Evolutionary conservation across 495 filamentous ascomycete species (phyloP).

Genomic region (Penicillium bialowiezense): DNA sequence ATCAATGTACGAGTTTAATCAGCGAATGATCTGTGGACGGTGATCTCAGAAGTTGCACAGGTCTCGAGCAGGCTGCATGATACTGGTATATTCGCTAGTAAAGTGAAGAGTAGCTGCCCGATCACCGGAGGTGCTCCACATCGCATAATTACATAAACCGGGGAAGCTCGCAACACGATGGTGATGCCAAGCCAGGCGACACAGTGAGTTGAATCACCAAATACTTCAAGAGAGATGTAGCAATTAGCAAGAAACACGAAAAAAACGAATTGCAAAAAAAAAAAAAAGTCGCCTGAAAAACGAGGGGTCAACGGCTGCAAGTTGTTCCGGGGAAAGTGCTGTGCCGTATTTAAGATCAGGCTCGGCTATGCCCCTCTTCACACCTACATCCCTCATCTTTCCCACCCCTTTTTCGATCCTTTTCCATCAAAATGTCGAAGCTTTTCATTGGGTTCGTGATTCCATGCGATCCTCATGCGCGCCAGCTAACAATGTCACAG

Average conservation of each 20-base stretch:
- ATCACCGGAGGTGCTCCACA: no score
- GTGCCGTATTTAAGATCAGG: constrained; percentile 8
- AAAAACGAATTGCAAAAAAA: not conserved
- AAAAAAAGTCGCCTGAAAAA: constrained; percentile 7
- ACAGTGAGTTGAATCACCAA: no score
- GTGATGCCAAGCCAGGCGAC: no score
- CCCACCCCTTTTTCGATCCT: not conserved
- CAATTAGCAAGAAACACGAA: not conserved
- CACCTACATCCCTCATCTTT: not conserved
- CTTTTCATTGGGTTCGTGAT: constrained; percentile 10
- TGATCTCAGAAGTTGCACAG: no score
- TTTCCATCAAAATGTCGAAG: constrained; percentile 11
- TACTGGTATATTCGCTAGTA: no score
- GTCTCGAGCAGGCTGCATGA: no score
- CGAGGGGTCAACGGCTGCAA: constrained; percentile 2
- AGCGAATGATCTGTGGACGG: no score
- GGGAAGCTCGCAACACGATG: no score
- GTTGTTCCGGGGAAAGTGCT: constrained; percentile 5
- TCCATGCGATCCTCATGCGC: not conserved
- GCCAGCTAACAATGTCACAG: not conserved
- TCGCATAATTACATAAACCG: no score
- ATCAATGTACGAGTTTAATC: no score
- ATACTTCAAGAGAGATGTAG: no score
- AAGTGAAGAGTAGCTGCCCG: no score
- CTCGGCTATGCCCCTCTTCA: constrained; percentile 11